Percentiles rank a stretch among this genome's conserved stretches.
phyloP scores from a whole-genome alignment of 495 filamentous ascomycete species.

The Penicillium cinerascens region DNA sequence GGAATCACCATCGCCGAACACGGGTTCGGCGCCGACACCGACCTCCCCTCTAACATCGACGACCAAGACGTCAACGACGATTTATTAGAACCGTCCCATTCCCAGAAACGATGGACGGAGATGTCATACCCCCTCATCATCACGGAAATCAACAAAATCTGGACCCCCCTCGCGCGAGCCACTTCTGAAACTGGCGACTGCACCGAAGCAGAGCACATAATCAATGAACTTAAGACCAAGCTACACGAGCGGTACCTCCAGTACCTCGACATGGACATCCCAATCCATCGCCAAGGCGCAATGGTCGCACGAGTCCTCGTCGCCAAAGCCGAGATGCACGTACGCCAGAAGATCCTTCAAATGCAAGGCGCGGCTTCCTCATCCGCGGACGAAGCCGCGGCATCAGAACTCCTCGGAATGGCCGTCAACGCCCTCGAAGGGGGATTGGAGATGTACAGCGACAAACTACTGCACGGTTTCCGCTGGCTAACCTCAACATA shows the following conservation, averaged over 20 bases:
- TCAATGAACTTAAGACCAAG: constrained; percentile 17
- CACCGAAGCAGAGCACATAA: constrained; percentile 9
- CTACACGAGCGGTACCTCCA: constrained; percentile 24
- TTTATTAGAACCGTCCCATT: neutral
- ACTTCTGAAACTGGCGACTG: constrained; percentile 4
- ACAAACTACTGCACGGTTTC: constrained; percentile 28
- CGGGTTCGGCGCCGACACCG: constrained; percentile 19
- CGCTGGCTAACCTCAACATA: constrained; percentile 28
- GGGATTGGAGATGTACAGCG: constrained; percentile 18
- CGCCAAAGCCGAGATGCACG: constrained; percentile 23
- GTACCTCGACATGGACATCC: constrained; percentile 27
- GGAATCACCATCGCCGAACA: constrained; percentile 27
- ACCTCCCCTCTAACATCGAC: constrained; percentile 28
- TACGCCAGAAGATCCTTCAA: constrained; percentile 24
- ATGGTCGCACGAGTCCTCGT: constrained; percentile 23
- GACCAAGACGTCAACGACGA: constrained; percentile 19
- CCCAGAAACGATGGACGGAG: constrained; percentile 24
- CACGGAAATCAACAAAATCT: constrained; percentile 25
- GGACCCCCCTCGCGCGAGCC: constrained; percentile 3
- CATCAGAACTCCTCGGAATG: constrained; percentile 14
- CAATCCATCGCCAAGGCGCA: constrained; percentile 28
- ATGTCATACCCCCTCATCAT: constrained; percentile 32
- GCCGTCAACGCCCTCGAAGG: constrained; percentile 20
- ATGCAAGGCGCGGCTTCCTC: constrained; percentile 1
- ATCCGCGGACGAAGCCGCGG: neutral